Percentiles rank a stretch among this genome's conserved stretches.
phyloP scores from a whole-genome alignment of 176 grass and related monocot genomes.

The Oropetium thomaeum region DNA sequence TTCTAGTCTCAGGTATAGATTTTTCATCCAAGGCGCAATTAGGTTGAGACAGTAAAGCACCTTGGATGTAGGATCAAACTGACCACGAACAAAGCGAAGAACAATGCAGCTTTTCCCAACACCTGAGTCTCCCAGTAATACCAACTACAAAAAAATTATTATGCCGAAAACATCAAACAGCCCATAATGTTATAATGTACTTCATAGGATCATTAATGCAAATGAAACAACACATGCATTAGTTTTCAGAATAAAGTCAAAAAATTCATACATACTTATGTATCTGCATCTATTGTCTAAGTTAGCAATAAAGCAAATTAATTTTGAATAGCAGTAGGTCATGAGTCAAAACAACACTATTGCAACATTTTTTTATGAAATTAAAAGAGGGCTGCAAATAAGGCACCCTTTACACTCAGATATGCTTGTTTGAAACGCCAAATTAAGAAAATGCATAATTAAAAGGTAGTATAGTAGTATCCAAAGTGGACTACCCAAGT shows the following conservation, averaged over 20 bases:
- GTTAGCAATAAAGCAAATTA: neutral
- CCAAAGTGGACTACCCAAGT: neutral
- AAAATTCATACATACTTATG: neutral
- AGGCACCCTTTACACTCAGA: neutral
- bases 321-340: neutral
- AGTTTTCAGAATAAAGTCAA: neutral
- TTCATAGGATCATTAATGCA: neutral
- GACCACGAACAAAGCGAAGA: conserved; percentile 93
- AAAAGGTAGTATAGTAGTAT: neutral
- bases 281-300: neutral
- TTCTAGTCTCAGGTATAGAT: conserved; percentile 5
- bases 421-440: neutral
- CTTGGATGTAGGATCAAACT: conserved; percentile 94
- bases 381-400: neutral
- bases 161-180: conserved; percentile 6
- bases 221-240: neutral
- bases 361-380: neutral
- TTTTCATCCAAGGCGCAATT: conserved; percentile 10
- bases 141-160: conserved; percentile 49
- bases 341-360: neutral
- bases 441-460: neutral
- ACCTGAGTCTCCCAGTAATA: conserved; percentile 90
- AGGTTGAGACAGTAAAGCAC: conserved; percentile 37
- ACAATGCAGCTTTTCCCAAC: conserved; percentile 99
- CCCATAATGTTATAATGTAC: neutral